Evolutionary conservation across 192 early-diverging fungal genomes (phyloP), one percentile per base, ranked within the genome.

Genomic region (Thamnidium elegans): DNA sequence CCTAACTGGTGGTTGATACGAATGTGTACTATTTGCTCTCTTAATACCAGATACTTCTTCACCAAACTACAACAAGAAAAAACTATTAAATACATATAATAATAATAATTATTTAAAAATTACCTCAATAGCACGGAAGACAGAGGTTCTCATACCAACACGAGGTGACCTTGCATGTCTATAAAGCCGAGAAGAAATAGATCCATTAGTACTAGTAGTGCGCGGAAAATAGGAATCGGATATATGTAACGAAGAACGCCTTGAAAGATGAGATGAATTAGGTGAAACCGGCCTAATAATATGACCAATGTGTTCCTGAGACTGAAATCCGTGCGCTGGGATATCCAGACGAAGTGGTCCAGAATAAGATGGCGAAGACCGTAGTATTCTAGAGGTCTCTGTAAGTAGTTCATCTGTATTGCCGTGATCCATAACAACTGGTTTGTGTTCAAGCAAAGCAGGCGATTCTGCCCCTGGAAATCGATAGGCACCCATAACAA

Each of bases 121-220:
- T 70, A 80, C 78, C 78, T 84, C 83, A 9, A 84, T 71, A 0
- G 83, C 83, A 32, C 78, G 63, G 54, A 84, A 71, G 7, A 84
- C 55, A 8, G 80, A 80, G 20, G 83, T 72, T 51, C 80, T 68
- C 46, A 76, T 79, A 31, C 77, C 70, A 9, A 66, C 63, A 63
- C 68, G 63, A 14, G 72, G 72, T 4, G 72, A 66, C 36, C 69
- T 66, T 2, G 63, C 34, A 21, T 46, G 63, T 4, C 64, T 39
- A 58, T 74, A 64, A 11, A 59, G 42, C 10, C 53, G 48, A n/a
- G 66, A 44, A 9, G 65, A 52, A 23, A 64, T 65, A 11, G 68
- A 70, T 3, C 68, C 68, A 44, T 53, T 50, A 17, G 63, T 52
- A 10, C 63, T 64, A 8, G 63, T 50, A 9, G 63, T 42, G 21